A percentile compares a stretch with the other conserved stretches of the same genome.
Evolutionary conservation across 306 rosid species (phyloP).

Genomic region (Castanea crenata): DNA sequence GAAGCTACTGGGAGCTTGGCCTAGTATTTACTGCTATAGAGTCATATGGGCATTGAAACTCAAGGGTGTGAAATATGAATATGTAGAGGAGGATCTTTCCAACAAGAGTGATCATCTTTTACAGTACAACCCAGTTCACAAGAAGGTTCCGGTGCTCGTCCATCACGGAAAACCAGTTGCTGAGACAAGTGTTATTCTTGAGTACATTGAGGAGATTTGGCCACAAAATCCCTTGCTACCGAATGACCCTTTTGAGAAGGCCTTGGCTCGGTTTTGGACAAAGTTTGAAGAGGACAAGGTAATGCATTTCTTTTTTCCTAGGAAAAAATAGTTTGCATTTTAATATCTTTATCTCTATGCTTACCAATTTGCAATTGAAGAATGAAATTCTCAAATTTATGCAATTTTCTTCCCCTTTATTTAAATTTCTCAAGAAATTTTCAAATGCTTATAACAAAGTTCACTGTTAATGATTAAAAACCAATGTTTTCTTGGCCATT

Average conservation of each 20-base stretch:
- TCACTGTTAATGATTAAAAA: background rate
- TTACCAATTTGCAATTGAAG: no score
- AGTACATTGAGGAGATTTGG: constrained; percentile 51
- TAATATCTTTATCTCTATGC: no score
- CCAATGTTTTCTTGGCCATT: background rate
- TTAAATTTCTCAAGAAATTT: background rate
- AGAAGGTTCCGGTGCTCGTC: constrained; percentile 49
- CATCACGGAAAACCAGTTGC: constrained; percentile 42
- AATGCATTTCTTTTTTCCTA: background rate
- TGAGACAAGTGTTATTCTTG: constrained; percentile 45
- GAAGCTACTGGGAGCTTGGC: constrained; percentile 18
- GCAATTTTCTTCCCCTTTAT: background rate
- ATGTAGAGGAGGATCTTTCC: constrained; percentile 41
- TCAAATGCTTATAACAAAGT: background rate
- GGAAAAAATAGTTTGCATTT: no score
- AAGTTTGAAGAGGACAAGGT: constrained; percentile 34
- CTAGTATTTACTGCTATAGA: constrained; percentile 5
- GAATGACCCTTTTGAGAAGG: constrained; percentile 20
- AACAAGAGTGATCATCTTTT: constrained; percentile 41
- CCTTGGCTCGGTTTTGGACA: constrained; percentile 38
- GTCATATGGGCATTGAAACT: constrained; percentile 51
- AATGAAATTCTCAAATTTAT: background rate
- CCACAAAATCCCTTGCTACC: constrained; percentile 35
- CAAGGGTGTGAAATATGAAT: constrained; percentile 40
- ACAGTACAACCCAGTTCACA: constrained; percentile 42